Base-by-base conservation (phyloP, 108 stramenopile species). In the Parmales sp. region DNA sequence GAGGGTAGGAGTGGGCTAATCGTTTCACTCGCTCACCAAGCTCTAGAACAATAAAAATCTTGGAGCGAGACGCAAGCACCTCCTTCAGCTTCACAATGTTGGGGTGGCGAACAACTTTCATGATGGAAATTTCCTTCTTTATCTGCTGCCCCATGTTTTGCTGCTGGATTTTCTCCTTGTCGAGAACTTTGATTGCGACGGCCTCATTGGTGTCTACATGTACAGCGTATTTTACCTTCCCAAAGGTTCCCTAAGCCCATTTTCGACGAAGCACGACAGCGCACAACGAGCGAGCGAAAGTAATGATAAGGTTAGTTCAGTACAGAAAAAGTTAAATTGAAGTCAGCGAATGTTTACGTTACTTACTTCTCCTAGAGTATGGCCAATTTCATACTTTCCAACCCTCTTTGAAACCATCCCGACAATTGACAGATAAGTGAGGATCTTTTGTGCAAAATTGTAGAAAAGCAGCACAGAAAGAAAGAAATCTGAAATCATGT, bases 11-110 rank as follows among this genome's bases (percentile, higher is more conserved):
- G n/a, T n/a, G n/a, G n/a, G n/a, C n/a, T n/a, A n/a, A n/a, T n/a
- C n/a, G n/a, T n/a, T n/a, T n/a, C n/a, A n/a, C n/a, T n/a, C n/a
- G n/a, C n/a, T n/a, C n/a, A n/a, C n/a, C n/a, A 26, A 92, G 80
- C 70, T 92, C 88, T 26, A 88, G 71, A 9, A 97, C 91, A 31
- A 97, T 74, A 72, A 95, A 97, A 28, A 97, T 88, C 63, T 92
- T 88, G 0, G 86, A 86, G 9, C 83, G 75, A 1, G 86, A 86
- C 5, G 92, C 91, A 19, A 97, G 72, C 6, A 88, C 87, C 64
- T 96, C 95, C 16, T 78, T 70, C 8, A 93, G 78, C 67, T 81
- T 81, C 16, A 94, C 86, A 25, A 96, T 86, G 51, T 91, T 80
- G 1, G 78, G 79, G 69, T 94, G 91, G n/a, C 70, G 45, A 29